phyloP scores from a whole-genome alignment of 495 filamentous ascomycete species.

The Cryomyces minteri region DNA sequence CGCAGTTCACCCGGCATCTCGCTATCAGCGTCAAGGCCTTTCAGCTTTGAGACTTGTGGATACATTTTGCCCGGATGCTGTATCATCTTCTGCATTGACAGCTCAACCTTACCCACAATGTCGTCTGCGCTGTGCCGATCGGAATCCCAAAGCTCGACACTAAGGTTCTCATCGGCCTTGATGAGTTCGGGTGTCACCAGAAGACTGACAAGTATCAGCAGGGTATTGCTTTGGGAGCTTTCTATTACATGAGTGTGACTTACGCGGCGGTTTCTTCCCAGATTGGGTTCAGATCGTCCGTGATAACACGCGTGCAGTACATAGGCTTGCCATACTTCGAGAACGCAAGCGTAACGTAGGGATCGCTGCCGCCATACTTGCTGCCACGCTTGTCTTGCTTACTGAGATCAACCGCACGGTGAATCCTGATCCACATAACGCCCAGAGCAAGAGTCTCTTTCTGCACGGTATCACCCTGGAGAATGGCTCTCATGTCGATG shows the following conservation, averaged over 20 bases:
- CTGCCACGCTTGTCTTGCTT: slow-evolving; percentile 80
- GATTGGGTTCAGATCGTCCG: slow-evolving; percentile 83
- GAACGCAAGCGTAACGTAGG: slow-evolving; percentile 64
- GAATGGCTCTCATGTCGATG: slow-evolving; percentile 74
- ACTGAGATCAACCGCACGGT: slow-evolving; percentile 68
- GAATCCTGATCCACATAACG: slow-evolving; percentile 78
- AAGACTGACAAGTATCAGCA: slow-evolving; percentile 19
- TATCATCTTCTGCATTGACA: slow-evolving; percentile 86
- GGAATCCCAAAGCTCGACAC: slow-evolving; percentile 89
- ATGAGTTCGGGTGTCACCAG: slow-evolving; percentile 74
- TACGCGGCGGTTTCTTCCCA: slow-evolving; percentile 77
- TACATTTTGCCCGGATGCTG: slow-evolving; percentile 87
- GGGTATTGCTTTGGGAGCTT: not conserved
- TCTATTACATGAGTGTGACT: not conserved
- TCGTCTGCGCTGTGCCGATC: slow-evolving; percentile 80
- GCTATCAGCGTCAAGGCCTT: slow-evolving; percentile 62
- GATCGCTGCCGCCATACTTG: slow-evolving; percentile 78
- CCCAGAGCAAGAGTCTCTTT: slow-evolving; percentile 78
- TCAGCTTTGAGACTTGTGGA: slow-evolving; percentile 69
- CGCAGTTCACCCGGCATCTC: slow-evolving; percentile 85
- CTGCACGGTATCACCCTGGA: slow-evolving; percentile 74
- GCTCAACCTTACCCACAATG: slow-evolving; percentile 81
- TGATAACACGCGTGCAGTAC: slow-evolving; percentile 92
- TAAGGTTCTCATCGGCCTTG: slow-evolving; percentile 81
- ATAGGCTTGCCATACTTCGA: slow-evolving; percentile 93